phyloP scores from a whole-genome alignment of 2,329 filamentous ascomycete genomes.

The Xylogone sp. region DNA sequence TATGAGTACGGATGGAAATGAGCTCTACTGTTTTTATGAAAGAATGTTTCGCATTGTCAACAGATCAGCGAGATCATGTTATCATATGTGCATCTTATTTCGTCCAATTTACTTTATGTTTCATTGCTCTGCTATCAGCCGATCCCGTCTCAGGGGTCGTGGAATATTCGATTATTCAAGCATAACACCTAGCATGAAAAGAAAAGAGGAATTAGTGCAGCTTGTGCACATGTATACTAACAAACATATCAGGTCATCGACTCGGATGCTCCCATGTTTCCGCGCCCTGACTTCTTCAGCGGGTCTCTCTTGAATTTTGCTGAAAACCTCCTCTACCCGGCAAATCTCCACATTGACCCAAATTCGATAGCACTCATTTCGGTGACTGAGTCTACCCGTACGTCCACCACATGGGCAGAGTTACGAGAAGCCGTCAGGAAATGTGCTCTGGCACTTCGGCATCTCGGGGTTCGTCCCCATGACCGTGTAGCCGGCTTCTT shows the following conservation, averaged over 20 bases:
- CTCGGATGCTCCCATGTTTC: constrained; percentile 69
- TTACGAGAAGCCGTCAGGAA: constrained; percentile 73
- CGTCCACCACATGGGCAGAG: constrained; percentile 69
- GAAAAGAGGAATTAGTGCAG: background rate
- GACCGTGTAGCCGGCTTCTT: constrained; percentile 71
- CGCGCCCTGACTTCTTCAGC: constrained; percentile 80
- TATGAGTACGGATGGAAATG: background rate
- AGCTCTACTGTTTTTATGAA: no score
- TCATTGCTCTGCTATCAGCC: no score
- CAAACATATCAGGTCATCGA: constrained; percentile 59
- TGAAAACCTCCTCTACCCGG: constrained; percentile 87
- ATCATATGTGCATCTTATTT: no score
- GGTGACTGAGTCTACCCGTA: constrained; percentile 65
- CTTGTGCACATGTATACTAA: background rate
- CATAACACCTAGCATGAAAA: no score
- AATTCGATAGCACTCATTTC: constrained; percentile 70
- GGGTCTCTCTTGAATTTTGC: constrained; percentile 84
- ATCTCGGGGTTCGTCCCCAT: constrained; percentile 53
- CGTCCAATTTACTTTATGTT: no score
- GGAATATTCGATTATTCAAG: no score
- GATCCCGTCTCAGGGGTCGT: no score
- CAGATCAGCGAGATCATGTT: no score
- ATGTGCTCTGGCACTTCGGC: constrained; percentile 68
- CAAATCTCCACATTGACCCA: constrained; percentile 49
- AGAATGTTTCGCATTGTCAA: no score